Evolutionary conservation across 2,329 filamentous ascomycete species (phyloP).

Genomic region (Fusarium udum): DNA sequence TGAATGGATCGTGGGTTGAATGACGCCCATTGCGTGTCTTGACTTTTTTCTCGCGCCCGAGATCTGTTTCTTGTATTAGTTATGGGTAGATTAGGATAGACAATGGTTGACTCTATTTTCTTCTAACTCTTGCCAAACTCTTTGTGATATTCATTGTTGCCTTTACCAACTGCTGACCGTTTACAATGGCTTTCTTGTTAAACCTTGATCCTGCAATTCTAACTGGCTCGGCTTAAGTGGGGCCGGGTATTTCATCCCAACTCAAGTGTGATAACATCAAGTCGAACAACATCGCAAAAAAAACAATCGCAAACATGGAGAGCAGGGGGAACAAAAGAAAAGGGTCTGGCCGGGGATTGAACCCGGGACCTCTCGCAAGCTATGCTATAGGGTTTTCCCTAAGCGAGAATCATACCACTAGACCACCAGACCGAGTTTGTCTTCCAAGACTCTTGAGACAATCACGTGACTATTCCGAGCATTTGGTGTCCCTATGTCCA

Average conservation of each 20-base stretch:
- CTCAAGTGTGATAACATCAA: neutral
- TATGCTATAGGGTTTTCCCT: slow-evolving; percentile 59
- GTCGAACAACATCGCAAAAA: neutral
- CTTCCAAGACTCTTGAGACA: slow-evolving; percentile 41
- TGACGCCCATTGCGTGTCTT: slow-evolving; percentile 41
- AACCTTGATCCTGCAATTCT: neutral
- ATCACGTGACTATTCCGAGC: slow-evolving; percentile 17
- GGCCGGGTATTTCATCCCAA: neutral
- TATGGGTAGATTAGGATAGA: slow-evolving; percentile 45
- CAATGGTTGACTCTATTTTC: slow-evolving; percentile 34
- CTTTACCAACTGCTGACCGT: neutral
- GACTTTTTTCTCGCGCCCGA: slow-evolving; percentile 35
- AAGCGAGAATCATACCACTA: slow-evolving; percentile 79
- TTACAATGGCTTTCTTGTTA: neutral
- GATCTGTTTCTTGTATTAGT: slow-evolving; percentile 44
- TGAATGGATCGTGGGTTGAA: slow-evolving; percentile 39
- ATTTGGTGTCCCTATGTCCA: fast-evolving
- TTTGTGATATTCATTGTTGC: neutral
- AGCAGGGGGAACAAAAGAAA: slow-evolving; percentile 36
- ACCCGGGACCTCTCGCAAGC: slow-evolving; percentile 58
- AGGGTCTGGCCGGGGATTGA: slow-evolving; percentile 58
- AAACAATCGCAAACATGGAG: neutral
- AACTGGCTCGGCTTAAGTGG: neutral
- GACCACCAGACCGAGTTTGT: slow-evolving; percentile 61
- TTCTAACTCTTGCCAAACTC: neutral